Evolutionary conservation across 805 yeast species (phyloP), one percentile per base, ranked within the genome.

Genomic region (Blastobotrys attinorum): DNA sequence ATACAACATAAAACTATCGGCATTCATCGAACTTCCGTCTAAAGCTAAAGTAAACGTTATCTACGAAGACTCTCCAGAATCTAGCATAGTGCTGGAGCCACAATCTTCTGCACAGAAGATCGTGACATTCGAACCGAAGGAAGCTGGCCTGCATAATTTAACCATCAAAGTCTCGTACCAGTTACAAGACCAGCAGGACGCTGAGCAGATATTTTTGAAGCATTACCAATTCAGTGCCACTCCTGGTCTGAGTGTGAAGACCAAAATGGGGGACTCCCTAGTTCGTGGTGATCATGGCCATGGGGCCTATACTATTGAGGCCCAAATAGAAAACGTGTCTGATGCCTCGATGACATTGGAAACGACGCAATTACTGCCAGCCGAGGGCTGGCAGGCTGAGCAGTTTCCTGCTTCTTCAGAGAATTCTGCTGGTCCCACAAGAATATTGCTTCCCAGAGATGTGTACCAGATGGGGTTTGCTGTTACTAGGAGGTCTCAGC

Each of bases 321-420:
- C 64, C 5, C 65, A 62, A 40, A 52, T 63, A 2, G 66, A 63
- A 44, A 63, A 63, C 45, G 37, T 55, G 16, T 48, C 63, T 16
- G 58, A 52, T 22, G 20, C 55, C 8, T 41, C 53, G 16, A 34
- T 63, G 48, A 50, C 52, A 3, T 47, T 63, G 27, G 64, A 59
- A 42, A 49, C 57, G 22, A 52, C 55, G 35, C 57, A 53, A 22
- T 42, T 61, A 29, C 39, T 52, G 21, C 50, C 62, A 7, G 37
- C 46, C n/a, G 45, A 53, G 17, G 55, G 54, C 11, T 59, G 59
- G 58, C 31, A 37, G 13, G 44, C 50, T 21, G 40, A 47, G 10
- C 40, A 46, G 15, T 42, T 49, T 11, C 29, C 44, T 6, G n/a
- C n/a, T n/a, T 25, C 29, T 8, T 25, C 29, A 25, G 29, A 25